These are phyloP conservation scores for Leishmania guyanensis DNA, from an alignment of 208 protist genomes.

Conservation along the genomic window DNA sequence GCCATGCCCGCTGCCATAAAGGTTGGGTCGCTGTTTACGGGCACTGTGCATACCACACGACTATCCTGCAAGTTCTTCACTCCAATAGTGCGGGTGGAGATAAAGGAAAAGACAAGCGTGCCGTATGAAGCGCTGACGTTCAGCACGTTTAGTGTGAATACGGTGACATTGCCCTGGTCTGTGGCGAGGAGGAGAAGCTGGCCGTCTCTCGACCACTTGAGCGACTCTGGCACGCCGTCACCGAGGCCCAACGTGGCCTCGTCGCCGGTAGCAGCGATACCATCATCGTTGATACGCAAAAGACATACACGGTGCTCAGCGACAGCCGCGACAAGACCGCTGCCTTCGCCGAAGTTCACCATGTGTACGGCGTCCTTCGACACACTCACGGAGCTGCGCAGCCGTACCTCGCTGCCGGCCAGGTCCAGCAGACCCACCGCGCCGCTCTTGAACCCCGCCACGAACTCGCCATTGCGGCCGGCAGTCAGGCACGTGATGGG, in stretches of 20 bases:
- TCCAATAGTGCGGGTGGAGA: slow-evolving; percentile 81
- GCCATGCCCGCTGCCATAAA: slow-evolving; percentile 85
- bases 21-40: slow-evolving; percentile 85
- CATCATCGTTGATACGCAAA: slow-evolving; percentile 60
- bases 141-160: slow-evolving; percentile 82
- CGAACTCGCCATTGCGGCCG: slow-evolving; percentile 37
- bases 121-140: slow-evolving; percentile 76
- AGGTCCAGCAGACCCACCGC: slow-evolving; percentile 53
- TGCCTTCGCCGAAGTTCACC: slow-evolving; percentile 53
- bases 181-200: slow-evolving; percentile 86
- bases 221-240: slow-evolving; percentile 7
- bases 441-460: slow-evolving; percentile 66
- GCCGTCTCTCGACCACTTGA: slow-evolving; percentile 89
- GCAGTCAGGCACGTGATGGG: slow-evolving; percentile 47
- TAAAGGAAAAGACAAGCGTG: slow-evolving; percentile 80
- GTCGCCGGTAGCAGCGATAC: slow-evolving; percentile 31
- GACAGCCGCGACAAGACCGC: slow-evolving; percentile 46
- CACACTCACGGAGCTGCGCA: slow-evolving; percentile 34
- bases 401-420: slow-evolving; percentile 39
- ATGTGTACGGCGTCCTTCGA: slow-evolving; percentile 38
- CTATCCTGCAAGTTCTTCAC: slow-evolving; percentile 84
- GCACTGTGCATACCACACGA: slow-evolving; percentile 62
- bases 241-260: slow-evolving; percentile 24
- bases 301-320: slow-evolving; percentile 58
- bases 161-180: slow-evolving; percentile 72